These are phyloP conservation scores for Sporobolomyces roseus DNA, from an alignment of 768 basidiomycete species.

Conservation along the genomic window DNA sequence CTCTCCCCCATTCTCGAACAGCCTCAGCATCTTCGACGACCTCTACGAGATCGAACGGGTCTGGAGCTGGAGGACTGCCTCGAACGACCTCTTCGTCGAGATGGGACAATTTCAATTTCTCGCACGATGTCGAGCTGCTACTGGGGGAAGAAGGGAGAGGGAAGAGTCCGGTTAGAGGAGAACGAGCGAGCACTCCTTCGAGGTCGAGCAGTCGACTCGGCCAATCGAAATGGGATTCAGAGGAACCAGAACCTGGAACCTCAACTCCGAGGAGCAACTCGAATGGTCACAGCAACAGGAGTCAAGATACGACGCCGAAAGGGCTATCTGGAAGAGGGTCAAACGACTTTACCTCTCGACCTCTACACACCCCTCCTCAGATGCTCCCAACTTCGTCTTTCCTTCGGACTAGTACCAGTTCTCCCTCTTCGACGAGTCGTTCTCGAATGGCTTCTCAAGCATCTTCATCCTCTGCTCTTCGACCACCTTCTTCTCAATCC, in stretches of 20 bases:
- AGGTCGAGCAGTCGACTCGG: neutral
- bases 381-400: conserved; percentile 5
- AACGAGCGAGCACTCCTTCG: neutral
- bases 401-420: neutral
- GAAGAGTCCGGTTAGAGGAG: neutral
- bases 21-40: neutral
- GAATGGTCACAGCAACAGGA: neutral
- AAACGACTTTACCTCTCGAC: neutral
- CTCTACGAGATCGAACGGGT: neutral
- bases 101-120: too few species aligned
- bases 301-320: conserved; percentile 6
- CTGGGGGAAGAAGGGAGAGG: conserved; percentile 17
- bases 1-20: neutral
- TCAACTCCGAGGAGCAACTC: neutral
- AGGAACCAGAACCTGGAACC: neutral
- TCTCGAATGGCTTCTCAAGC: neutral
- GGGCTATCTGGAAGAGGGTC: neutral
- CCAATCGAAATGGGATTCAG: neutral
- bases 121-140: conserved; percentile 9
- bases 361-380: conserved; percentile 29
- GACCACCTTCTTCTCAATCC: neutral
- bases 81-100: too few species aligned
- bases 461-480: neutral
- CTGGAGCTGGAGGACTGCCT: neutral
- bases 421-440: neutral